Conservation (phyloP, 306 rosid species). For the Elaeagnus macrophylla region DNA sequence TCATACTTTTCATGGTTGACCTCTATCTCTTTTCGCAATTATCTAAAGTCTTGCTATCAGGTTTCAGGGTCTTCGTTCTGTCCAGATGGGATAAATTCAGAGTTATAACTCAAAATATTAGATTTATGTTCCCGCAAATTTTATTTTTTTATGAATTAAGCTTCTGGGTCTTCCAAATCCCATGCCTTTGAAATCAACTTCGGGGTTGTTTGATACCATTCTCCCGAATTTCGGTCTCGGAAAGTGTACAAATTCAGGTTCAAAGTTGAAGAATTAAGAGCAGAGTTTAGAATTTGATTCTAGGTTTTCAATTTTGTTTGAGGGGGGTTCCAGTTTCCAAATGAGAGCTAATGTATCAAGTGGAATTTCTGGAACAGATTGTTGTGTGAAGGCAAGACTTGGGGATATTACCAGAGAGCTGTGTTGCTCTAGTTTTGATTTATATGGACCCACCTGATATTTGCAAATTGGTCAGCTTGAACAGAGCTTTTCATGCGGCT, state of each 20-base stretch:
- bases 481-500: conserved; percentile 63
- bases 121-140: neutral
- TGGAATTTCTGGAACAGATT: conserved; percentile 34
- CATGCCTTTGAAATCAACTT: conserved; percentile 37
- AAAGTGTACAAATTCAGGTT: conserved; percentile 49
- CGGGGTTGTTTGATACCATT: conserved; percentile 5
- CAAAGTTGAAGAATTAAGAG: conserved; percentile 36
- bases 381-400: conserved; percentile 36
- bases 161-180: conserved; percentile 15
- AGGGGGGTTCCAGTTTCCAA: conserved; percentile 1
- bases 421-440: conserved; percentile 63
- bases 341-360: conserved; percentile 61
- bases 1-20: too few relatives aligned
- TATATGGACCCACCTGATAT: conserved; percentile 62
- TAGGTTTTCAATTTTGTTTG: conserved; percentile 11
- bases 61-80: too few relatives aligned
- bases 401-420: conserved; percentile 81
- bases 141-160: conserved; percentile 1
- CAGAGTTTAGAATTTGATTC: conserved; percentile 4
- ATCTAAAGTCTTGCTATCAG: too few relatives aligned
- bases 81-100: too few relatives aligned
- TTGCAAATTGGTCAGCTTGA: conserved; percentile 61
- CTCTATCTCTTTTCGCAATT: too few relatives aligned
- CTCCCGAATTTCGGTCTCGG: conserved; percentile 28
- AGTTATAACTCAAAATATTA: neutral